Conservation (phyloP, 2,329 filamentous ascomycete species). For the Cercospora beticola region DNA sequence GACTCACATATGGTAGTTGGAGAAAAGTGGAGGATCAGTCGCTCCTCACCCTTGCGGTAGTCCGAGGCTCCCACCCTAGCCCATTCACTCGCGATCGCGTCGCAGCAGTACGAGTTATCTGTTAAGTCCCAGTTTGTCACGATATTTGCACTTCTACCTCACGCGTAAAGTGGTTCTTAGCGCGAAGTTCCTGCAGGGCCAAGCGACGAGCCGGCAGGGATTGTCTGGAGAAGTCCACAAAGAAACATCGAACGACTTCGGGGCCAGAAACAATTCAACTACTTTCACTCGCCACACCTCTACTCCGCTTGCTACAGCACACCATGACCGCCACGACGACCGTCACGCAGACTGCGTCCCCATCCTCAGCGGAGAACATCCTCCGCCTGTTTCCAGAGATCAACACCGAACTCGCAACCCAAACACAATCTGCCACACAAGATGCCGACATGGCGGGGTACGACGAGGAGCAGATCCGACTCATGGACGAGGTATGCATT, state of each 20-base stretch:
- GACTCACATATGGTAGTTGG: neutral
- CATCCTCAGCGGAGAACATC: constrained; percentile 75
- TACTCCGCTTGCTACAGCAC: neutral
- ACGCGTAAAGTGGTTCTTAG: constrained; percentile 11
- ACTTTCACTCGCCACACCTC: constrained; percentile 5
- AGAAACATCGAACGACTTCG: constrained; percentile 19
- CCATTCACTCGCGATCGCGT: neutral
- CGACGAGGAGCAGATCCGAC: constrained; percentile 93
- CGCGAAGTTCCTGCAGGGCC: constrained; percentile 4
- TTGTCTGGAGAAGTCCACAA: constrained; percentile 10
- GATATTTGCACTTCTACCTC: neutral
- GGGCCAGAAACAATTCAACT: constrained; percentile 1
- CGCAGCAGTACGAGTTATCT: neutral
- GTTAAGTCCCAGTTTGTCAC: neutral
- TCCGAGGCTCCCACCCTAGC: neutral
- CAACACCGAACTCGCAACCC: constrained; percentile 58
- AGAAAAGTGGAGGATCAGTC: neutral
- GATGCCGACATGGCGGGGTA: constrained; percentile 79
- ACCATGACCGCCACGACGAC: constrained; percentile 35
- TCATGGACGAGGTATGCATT: constrained; percentile 99
- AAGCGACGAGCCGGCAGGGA: neutral
- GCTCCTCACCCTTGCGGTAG: neutral
- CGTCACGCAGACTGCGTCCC: constrained; percentile 32
- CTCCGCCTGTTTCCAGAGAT: constrained; percentile 84
- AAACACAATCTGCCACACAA: constrained; percentile 50